Conservation (phyloP, 2,329 filamentous ascomycete species). For the Colletotrichum kahawae region DNA sequence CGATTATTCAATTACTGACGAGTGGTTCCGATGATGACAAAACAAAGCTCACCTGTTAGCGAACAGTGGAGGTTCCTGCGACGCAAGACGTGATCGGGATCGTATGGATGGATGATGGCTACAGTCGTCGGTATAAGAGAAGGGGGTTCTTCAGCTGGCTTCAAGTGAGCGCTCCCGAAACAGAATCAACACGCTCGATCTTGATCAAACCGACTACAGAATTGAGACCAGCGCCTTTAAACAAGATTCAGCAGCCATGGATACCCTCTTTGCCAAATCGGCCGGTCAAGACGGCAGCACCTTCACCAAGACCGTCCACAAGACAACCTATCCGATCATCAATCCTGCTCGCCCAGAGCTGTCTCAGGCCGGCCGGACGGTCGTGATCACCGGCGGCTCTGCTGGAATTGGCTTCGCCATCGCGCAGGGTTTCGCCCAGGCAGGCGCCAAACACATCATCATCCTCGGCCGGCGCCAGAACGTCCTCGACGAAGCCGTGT, state of each 20-base stretch:
- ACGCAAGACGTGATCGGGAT: not conserved
- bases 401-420: constrained; percentile 70
- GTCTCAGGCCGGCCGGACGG: constrained; percentile 49
- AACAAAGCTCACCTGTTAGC: not conserved
- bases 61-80: not conserved
- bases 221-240: accelerated
- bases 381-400: constrained; percentile 72
- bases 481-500: constrained; percentile 33
- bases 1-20: accelerated
- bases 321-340: constrained; percentile 40
- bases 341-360: constrained; percentile 39
- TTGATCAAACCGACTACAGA: not conserved
- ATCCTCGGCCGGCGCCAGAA: constrained; percentile 41
- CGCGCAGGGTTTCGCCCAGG: constrained; percentile 58
- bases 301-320: constrained; percentile 37
- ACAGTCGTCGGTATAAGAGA: not conserved
- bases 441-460: constrained; percentile 40
- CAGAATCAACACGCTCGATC: not conserved
- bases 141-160: not conserved
- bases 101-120: not conserved
- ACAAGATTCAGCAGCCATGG: not conserved
- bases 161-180: accelerated
- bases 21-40: not conserved
- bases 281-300: not conserved
- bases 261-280: not conserved